These are phyloP conservation scores for Penicillium sp. DNA, from an alignment of 2,329 filamentous ascomycete genomes.

Conservation along the genomic window DNA sequence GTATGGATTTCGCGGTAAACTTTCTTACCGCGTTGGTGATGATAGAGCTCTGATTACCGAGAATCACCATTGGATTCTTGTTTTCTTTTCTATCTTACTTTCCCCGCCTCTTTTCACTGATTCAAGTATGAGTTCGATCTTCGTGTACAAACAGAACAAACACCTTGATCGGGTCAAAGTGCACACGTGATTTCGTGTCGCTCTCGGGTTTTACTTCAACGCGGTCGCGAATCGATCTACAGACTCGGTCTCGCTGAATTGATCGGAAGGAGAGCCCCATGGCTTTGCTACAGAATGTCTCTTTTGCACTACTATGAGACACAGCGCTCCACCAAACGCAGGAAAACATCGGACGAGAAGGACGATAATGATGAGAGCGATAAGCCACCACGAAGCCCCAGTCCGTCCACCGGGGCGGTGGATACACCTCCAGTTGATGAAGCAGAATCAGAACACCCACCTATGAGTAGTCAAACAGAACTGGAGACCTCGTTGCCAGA, in stretches of 20 bases:
- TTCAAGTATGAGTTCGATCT: not conserved
- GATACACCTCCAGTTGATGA: slow-evolving; percentile 31
- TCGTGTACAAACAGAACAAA: slow-evolving; percentile 24
- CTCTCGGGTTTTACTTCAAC: slow-evolving; percentile 15
- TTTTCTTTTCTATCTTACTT: not conserved
- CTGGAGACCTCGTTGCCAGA: slow-evolving; percentile 71
- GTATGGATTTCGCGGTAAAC: not conserved
- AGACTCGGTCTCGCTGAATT: not conserved
- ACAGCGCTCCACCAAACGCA: slow-evolving; percentile 33
- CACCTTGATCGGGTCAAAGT: slow-evolving; percentile 9
- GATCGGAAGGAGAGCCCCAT: slow-evolving; percentile 3
- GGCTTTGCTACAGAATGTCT: slow-evolving; percentile 30
- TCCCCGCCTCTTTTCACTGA: not conserved
- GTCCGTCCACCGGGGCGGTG: slow-evolving; percentile 39
- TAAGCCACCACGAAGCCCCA: slow-evolving; percentile 17
- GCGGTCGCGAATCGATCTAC: slow-evolving; percentile 6
- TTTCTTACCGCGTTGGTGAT: slow-evolving; percentile 25
- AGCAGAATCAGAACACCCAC: slow-evolving; percentile 31
- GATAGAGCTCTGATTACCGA: not conserved
- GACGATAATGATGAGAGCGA: slow-evolving; percentile 1
- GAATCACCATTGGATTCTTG: not conserved
- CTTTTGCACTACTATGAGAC: slow-evolving; percentile 40
- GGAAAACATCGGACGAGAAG: slow-evolving; percentile 23
- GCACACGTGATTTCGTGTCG: slow-evolving; percentile 35
- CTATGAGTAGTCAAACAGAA: slow-evolving; percentile 57